phyloP scores from a whole-genome alignment of 2,329 filamentous ascomycete genomes.

The Bipolaris victoriae region DNA sequence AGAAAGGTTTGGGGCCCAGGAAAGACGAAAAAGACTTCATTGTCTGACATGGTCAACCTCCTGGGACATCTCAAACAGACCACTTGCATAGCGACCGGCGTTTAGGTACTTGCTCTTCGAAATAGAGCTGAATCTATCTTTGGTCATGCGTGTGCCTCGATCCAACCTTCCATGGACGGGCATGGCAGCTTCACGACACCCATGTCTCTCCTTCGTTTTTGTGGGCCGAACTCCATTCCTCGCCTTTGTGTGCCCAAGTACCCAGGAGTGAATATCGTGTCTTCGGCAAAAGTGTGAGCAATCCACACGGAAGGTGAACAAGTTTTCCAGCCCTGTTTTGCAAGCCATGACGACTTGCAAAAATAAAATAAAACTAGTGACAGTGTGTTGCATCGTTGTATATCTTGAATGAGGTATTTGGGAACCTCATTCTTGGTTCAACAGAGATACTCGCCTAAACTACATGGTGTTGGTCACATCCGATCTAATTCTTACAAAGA shows the following conservation, averaged over 20 bases:
- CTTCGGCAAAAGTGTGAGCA: neutral
- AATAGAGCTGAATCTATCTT: neutral
- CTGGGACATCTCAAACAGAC: neutral
- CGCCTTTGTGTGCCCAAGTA: neutral
- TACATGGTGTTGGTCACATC: no score
- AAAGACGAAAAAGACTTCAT: conserved; percentile 30
- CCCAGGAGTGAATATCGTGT: neutral
- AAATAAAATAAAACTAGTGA: neutral
- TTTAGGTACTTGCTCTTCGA: neutral
- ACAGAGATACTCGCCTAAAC: neutral
- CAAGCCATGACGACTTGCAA: neutral
- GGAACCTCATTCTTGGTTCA: neutral
- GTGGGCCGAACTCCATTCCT: neutral
- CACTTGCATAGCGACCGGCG: conserved; percentile 3
- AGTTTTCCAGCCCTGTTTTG: neutral
- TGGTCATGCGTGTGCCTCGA: neutral
- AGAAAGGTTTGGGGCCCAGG: conserved; percentile 45
- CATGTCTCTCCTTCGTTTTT: neutral
- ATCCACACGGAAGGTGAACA: neutral
- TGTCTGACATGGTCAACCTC: conserved; percentile 9
- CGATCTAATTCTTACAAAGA: no score
- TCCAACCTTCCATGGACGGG: neutral
- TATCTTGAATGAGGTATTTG: neutral
- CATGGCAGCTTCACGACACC: neutral
- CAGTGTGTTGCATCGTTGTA: neutral